Evolutionary conservation across 345 rosid genomes (phyloP).

Genomic region (Salix arbutifolia): DNA sequence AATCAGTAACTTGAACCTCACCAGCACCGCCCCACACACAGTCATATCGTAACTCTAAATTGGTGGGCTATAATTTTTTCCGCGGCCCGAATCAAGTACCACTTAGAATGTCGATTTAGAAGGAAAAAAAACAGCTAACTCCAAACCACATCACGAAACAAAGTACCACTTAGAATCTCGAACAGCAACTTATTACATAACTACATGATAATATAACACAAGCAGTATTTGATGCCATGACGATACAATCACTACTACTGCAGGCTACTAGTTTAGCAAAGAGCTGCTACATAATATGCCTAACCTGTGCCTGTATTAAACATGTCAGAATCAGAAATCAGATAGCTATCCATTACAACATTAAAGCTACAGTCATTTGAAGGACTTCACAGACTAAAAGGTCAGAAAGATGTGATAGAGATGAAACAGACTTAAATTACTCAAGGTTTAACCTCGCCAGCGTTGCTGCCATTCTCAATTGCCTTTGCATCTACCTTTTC

Average conservation of each 20-base stretch:
- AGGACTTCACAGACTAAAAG: slow-evolving; percentile 10
- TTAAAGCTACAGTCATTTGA: slow-evolving; percentile 23
- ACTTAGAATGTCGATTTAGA: neutral
- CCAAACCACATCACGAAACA: neutral
- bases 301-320: slow-evolving; percentile 20
- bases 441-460: slow-evolving; percentile 31
- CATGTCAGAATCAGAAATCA: slow-evolving; percentile 30
- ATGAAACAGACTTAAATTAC: slow-evolving; percentile 13
- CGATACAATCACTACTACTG: slow-evolving; percentile 11
- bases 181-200: slow-evolving; percentile 16
- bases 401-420: slow-evolving; percentile 12
- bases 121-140: neutral
- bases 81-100: no score
- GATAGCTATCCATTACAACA: slow-evolving; percentile 22
- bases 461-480: slow-evolving; percentile 35
- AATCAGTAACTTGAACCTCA: neutral
- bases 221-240: slow-evolving; percentile 13
- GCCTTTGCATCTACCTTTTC: slow-evolving; percentile 34
- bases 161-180: neutral
- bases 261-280: slow-evolving; percentile 15
- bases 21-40: neutral
- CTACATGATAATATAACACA: slow-evolving; percentile 10
- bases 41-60: neutral
- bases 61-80: neutral
- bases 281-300: slow-evolving; percentile 23